Conservation (phyloP, 2,329 filamentous ascomycete genomes). For the Colletotrichum sp. region DNA sequence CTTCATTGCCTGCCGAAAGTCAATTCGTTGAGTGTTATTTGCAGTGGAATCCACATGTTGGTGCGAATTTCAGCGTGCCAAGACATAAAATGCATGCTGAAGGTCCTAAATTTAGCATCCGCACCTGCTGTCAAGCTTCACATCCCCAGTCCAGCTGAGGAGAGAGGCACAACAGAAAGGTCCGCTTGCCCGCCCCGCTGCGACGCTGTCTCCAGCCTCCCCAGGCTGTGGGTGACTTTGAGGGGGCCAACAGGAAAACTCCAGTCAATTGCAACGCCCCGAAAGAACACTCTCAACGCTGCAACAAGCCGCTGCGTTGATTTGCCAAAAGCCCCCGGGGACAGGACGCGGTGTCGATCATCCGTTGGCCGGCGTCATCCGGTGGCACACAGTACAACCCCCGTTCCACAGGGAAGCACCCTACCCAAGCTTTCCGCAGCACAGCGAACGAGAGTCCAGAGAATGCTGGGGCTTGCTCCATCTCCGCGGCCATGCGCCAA, state of each 20-base stretch:
- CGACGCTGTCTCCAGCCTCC: neutral
- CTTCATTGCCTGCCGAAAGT: neutral
- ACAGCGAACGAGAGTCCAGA: neutral
- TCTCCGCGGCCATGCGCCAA: neutral
- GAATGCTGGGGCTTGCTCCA: neutral
- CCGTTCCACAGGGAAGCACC: neutral
- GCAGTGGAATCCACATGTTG: neutral
- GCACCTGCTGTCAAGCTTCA: neutral
- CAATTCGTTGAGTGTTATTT: neutral
- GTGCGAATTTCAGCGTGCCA: neutral
- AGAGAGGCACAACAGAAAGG: neutral
- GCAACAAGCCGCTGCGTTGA: neutral
- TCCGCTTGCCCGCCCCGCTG: neutral
- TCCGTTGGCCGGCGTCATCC: conserved; percentile 10
- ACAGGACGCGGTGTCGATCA: conserved; percentile 13
- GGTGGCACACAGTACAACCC: neutral
- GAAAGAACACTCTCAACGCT: too few relatives aligned
- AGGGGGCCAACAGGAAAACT: neutral
- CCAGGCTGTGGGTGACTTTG: neutral
- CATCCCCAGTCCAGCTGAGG: neutral
- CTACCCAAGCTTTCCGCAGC: neutral
- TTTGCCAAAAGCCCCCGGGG: neutral
- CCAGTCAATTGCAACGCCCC: neutral
- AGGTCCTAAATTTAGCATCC: conserved; percentile 18
- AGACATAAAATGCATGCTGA: neutral